Base-by-base conservation (phyloP, 306 rosid genomes). In the Lathyrus sativus region DNA sequence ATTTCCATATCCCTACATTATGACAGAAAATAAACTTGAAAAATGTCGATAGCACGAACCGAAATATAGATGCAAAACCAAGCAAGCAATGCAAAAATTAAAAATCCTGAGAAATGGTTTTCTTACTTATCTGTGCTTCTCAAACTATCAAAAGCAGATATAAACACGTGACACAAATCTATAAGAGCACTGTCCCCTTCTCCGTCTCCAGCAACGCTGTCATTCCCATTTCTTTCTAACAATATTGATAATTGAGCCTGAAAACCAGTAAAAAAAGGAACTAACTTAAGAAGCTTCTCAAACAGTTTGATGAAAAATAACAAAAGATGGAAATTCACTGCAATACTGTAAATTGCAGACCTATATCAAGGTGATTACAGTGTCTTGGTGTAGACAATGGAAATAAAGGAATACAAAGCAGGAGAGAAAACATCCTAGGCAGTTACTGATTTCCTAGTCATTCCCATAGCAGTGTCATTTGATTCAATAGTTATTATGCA, bases 171-270 rank as follows among this genome's bases (percentile, higher is more conserved):
- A 65, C 91, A 88, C 41, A 83, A 74, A 74, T 88, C 90, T 67
- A 69, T 59, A 49, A 81, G 87, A 19, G 76, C 76, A 62, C 62
- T 9, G 43, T 13, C 50, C 7, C 61, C 58, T 48, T 73, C 71
- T 50, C 58, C 70, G 68, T 72, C 75, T 74, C 67, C 55, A 51
- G 74, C 22, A 46, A 61, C 31, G 67, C 42, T 72, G 55, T 67
- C 80, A 54, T 50, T 71, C 19, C 65, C 37, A 26, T 46, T 62
- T 57, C 77, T 72, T 72, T 84, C 62, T 45, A 76, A 44, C 35
- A 81, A 73, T 39, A 85, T 71, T 17, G 74, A 83, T 83, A 89
- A 50, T 41, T 79, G 82, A 76, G 96, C 95, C 98, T 92, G 85
- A 82, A 73, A 77, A 15, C 31, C 50, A 68, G 53, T 39, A 70